Base-by-base conservation (phyloP, 305 asterid genomes). In the Fraxinus paxiana region DNA sequence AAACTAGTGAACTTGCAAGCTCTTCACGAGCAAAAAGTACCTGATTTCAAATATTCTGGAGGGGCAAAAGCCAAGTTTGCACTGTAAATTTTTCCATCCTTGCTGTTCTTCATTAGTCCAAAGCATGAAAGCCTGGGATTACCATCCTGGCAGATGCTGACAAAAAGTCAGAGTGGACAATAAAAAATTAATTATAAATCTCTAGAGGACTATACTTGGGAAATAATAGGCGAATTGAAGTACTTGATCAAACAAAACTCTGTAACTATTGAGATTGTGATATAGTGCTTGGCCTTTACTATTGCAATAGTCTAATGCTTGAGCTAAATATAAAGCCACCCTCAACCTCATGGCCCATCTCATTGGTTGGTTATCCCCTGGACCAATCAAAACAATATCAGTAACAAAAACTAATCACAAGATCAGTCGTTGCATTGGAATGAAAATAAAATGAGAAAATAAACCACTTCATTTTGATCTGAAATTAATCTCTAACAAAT, bases 341-440 rank as follows among this genome's bases (percentile, higher is more conserved):
- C 91, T 83, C 86, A 88, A 81, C 79, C 91, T 87, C 90, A 88
- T 85, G n/a, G 90, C 63, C 90, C 91, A 88, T 78, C 84, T 86
- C 87, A 87, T 24, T 4, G 91, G 91, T 33, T 86, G 88, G 65
- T 79, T 82, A 28, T 87, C 90, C 91, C 90, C 89, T 88, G 46
- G 73, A 51, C 6, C 77, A 77, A 79, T 81, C 37, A 37, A 74
- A 48, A 33, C 82, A 30, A 22, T 79, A 75, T 35, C 78, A 73
- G 12, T 12, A 22, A 69, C 33, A 17, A 6, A 22, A 26, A 22
- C 33, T 12, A 30, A 30, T 12, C 37, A 61, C 33, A 22, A 7
- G 33, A 61, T 8, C 31, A 61, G 31, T 22, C 12, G 0, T 61
- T 61, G 4, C 61, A 5, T 51, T 51, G 22, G 48, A 51, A 51